Evolutionary conservation across 495 filamentous ascomycete genomes (phyloP), one percentile per base, ranked within the genome.

Genomic region (Neurospora sp.): DNA sequence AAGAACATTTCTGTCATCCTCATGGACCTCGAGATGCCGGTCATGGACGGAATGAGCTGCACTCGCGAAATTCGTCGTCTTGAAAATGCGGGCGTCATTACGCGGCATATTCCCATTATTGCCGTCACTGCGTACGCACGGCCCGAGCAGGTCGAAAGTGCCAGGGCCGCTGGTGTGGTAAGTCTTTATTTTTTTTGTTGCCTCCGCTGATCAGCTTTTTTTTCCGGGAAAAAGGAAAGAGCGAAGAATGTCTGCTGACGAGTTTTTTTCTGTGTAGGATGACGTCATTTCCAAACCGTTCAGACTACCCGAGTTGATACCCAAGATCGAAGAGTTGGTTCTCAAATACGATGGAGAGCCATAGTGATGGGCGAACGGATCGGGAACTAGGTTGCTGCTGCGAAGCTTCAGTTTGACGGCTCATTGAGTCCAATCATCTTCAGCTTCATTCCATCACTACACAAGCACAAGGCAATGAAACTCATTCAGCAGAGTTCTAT

Each of bases 1-100:
- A 68, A 20, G 3, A 81, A 86, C 72, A 84, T 93, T 5, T 88
- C 88, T 69, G 87, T 94, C 59, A 88, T 94, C 22, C 78, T 94
- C 16, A 94, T 94, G 92, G 93, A 96, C 75, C 85, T 93, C 71
- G 92, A 94, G 77, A 95, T 95, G 93, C 93, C 93, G 0, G 86
- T 94, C 37, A 94, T 95, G 92, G 91, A 94, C 78, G 93, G 93
- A 70, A 87, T 91, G 76, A 89, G 87, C n/a, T 92, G 92, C 71
- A 89, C 91, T 18, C 81, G 84, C 42, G 86, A 85, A 72, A 94
- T 96, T 69, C 86, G 93, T 1, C 83, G 88, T 74, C 83, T 91
- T 73, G 90, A 93, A 76, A 74, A 72, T 48, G 75, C 81, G 71
- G 89, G 87, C 4, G 80, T 80, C 72, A 85, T 87, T 53, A 79